phyloP scores from a whole-genome alignment of 805 yeast species.

The Candida methanosorbosa region DNA sequence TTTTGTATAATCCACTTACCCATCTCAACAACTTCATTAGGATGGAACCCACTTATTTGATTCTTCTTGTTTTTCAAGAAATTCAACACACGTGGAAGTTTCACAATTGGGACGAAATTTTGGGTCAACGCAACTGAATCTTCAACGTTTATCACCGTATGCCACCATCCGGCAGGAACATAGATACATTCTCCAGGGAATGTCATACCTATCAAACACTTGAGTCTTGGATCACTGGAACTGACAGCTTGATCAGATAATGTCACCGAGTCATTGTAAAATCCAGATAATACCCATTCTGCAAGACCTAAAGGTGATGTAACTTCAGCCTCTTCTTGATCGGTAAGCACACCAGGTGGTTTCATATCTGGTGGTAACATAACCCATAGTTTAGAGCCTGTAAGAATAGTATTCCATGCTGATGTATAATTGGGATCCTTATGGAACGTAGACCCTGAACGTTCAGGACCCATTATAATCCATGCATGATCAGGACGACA shows the following conservation, averaged over 20 bases:
- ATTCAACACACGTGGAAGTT: slow-evolving; percentile 50
- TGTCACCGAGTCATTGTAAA: slow-evolving; percentile 58
- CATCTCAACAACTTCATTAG: slow-evolving; percentile 37
- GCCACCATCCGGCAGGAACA: slow-evolving; percentile 99
- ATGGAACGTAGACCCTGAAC: slow-evolving; percentile 87
- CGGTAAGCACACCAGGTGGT: slow-evolving; percentile 84
- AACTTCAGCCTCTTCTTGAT: slow-evolving; percentile 74
- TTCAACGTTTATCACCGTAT: slow-evolving; percentile 76
- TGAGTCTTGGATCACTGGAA: neutral
- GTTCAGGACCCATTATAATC: slow-evolving; percentile 76
- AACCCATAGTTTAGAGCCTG: slow-evolving; percentile 77
- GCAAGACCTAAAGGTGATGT: slow-evolving; percentile 89
- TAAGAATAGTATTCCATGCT: slow-evolving; percentile 80
- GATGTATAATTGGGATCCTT: slow-evolving; percentile 88
- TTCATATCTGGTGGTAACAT: slow-evolving; percentile 72
- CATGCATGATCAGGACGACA: slow-evolving; percentile 90
- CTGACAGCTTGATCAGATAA: slow-evolving; percentile 29
- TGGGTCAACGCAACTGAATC: slow-evolving; percentile 84
- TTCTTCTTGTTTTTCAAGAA: slow-evolving; percentile 59
- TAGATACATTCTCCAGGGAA: slow-evolving; percentile 77
- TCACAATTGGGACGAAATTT: slow-evolving; percentile 69
- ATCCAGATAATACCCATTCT: slow-evolving; percentile 84
- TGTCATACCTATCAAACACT: slow-evolving; percentile 60
- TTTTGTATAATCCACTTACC: slow-evolving; percentile 16
- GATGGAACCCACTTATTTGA: slow-evolving; percentile 77